A percentile compares a stretch with the other conserved stretches of the same genome.
Conservation (phyloP, 2,329 filamentous ascomycete species). For the Pseudogymnoascus sp. region DNA sequence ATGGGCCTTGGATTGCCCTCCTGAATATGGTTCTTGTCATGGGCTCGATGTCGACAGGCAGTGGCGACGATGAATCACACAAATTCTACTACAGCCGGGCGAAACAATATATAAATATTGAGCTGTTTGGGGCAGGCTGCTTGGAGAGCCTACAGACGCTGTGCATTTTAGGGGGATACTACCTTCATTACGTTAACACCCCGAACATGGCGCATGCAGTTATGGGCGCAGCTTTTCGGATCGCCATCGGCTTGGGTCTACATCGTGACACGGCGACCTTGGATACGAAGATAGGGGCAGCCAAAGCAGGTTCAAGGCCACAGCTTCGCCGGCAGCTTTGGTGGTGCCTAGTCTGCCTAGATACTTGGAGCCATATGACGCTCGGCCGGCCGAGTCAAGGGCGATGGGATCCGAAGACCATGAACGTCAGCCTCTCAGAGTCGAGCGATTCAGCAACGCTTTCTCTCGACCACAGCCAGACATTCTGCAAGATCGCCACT, state of each 20-base stretch:
- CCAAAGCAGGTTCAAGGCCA: conserved; percentile 20
- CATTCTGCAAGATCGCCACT: neutral
- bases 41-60: conserved; percentile 9
- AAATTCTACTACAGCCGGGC: neutral
- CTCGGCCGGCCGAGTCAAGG: conserved; percentile 2
- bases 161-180: conserved; percentile 20
- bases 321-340: conserved; percentile 28
- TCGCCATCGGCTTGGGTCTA: conserved; percentile 19
- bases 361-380: conserved; percentile 29
- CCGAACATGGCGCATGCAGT: conserved; percentile 23
- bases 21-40: conserved; percentile 14
- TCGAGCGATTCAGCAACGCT: neutral
- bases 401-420: neutral
- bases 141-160: conserved; percentile 21
- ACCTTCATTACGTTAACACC: conserved; percentile 22
- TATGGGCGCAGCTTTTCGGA: conserved; percentile 18
- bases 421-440: neutral
- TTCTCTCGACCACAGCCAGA: neutral
- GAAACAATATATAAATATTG: neutral
- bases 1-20: conserved; percentile 14
- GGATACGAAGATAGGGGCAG: neutral
- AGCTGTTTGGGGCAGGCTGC: conserved; percentile 11
- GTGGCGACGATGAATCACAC: conserved; percentile 14
- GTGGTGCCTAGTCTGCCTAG: conserved; percentile 39
- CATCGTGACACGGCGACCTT: conserved; percentile 15